Percentiles rank a stretch among this genome's conserved stretches.
Evolutionary conservation across 441 rosid genomes (phyloP).

Genomic region (Aleurites moluccanus): DNA sequence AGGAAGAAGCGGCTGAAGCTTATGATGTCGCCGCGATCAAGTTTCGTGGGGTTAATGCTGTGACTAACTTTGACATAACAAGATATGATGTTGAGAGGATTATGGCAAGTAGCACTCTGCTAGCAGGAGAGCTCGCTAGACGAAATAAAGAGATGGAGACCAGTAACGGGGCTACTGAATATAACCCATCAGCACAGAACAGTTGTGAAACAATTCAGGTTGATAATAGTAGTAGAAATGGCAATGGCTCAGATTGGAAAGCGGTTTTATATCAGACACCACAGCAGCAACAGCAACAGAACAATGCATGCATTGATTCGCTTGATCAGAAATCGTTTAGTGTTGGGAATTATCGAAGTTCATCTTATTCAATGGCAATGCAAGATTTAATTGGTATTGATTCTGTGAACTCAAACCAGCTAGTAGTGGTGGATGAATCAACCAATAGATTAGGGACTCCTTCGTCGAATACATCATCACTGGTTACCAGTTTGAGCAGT

Average conservation of each 20-base stretch:
- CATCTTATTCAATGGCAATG: conserved; percentile 39
- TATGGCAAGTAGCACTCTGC: conserved; percentile 59
- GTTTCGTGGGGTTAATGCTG: conserved; percentile 91
- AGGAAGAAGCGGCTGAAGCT: conserved; percentile 98
- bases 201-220: conserved; percentile 28
- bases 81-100: conserved; percentile 67
- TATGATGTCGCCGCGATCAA: conserved; percentile 92
- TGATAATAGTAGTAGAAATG: conserved; percentile 23
- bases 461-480: conserved; percentile 53
- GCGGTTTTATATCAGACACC: conserved; percentile 39
- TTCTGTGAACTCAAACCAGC: conserved; percentile 37
- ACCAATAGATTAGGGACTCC: conserved; percentile 33
- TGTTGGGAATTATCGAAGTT: conserved; percentile 29
- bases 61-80: conserved; percentile 83
- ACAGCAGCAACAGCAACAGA: conserved; percentile 28
- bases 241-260: conserved; percentile 41
- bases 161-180: conserved; percentile 26
- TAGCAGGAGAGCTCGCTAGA: conserved; percentile 65
- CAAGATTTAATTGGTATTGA: conserved; percentile 50
- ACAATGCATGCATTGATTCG: conserved; percentile 23
- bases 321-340: conserved; percentile 37
- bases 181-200: conserved; percentile 20
- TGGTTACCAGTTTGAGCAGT: conserved; percentile 62
- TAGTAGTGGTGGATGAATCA: conserved; percentile 38
- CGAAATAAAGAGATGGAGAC: conserved; percentile 42